Evolutionary conservation across 148 eudicot species (phyloP), one percentile per base, ranked within the genome.

Genomic region (Rhododendron henanense): DNA sequence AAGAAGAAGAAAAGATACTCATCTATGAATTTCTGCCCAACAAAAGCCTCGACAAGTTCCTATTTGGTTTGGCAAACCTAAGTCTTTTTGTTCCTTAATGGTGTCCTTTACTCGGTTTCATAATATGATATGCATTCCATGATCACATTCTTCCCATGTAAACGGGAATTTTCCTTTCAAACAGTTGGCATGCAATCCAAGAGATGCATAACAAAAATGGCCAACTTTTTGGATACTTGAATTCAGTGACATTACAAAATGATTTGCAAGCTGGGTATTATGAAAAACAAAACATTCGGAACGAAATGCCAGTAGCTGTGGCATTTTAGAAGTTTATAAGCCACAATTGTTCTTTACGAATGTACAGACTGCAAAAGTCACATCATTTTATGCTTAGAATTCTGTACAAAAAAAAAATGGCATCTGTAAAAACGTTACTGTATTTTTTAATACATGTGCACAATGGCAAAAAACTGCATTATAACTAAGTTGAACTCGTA

Each of bases 1-100:
- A 87, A 80, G 71, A 73, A 47, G 87, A 89, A 21, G 93, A 91
- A 88, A 87, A 85, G 73, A 80, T 90, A 28, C 65, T 91, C 75
- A 84, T 91, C 55, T 91, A 91, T 63, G 92, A 91, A 84, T 91
- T 82, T 78, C 79, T 90, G 45, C 89, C 91, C 6, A 91, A 91
- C 81, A 85, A 44, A 83, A 91, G 92, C 86, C 86, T 90, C 5
- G 88, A 90, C 57, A 53, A 65, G 37, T 83, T 90, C 78, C 16
- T 90, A 39, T 87, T 83, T 39, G 89, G 89, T 90, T 87, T 18
- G 85, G 37, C n/a, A 23, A 16, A 44, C 44, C 16, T 21, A 41
- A 77, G 6, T 14, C 44, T 1, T 21, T 2, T 2, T 33, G 13
- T 23, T 78, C 79, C 48, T 77, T 74, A 65, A 31, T 73, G 28